Base-by-base conservation (phyloP, 805 yeast genomes). In the Saccharomycopsis sp. region DNA sequence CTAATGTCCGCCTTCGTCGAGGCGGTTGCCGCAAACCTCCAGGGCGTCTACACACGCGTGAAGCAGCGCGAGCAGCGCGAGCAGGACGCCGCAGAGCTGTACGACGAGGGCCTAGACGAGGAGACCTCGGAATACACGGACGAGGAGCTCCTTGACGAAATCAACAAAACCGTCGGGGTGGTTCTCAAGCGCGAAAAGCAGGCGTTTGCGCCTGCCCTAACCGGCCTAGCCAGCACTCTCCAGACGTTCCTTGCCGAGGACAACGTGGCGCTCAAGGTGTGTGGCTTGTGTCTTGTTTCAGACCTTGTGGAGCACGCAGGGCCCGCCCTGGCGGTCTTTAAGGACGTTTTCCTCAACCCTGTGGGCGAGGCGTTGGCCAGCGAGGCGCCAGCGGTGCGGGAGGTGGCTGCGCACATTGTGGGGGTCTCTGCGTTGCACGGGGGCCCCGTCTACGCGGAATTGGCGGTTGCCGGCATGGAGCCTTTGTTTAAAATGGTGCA, bases 361-460 rank as follows among this genome's bases (percentile, higher is more conserved):
- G 75, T 90, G 34, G 84, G 84, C n/a, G 85, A 83, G 56, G 79
- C 87, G 1, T 73, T 91, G 53, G 77, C 84, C 1, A 79, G 60
- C 41, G 75, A 88, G 7, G 83, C 83, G 54, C 82, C 96, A 2
- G 76, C 83, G 3, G 77, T 91, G 41, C 85, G 97, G 65, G 97
- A 94, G 74, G 89, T 89, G 12, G 91, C 97, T 2, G 82, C 94
- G 0, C 86, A 84, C 65, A 81, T 88, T 41, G 81, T 91, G 57
- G 98, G 99, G 29, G 84, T 82, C 21, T 86, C 94, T 60, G 97
- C 96, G 1, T 91, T 87, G 69, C 76, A 78, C 63, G 96, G 97
- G 5, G 90, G 92, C 14, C 69, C 72, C 2, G 68, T 75, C 1
- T 89, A 84, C 68, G 77, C 77, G 21, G 84, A 85, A 37, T 79